phyloP scores from a whole-genome alignment of 129 eudicot species.

The Chrysanthemum lavandulifolium region DNA sequence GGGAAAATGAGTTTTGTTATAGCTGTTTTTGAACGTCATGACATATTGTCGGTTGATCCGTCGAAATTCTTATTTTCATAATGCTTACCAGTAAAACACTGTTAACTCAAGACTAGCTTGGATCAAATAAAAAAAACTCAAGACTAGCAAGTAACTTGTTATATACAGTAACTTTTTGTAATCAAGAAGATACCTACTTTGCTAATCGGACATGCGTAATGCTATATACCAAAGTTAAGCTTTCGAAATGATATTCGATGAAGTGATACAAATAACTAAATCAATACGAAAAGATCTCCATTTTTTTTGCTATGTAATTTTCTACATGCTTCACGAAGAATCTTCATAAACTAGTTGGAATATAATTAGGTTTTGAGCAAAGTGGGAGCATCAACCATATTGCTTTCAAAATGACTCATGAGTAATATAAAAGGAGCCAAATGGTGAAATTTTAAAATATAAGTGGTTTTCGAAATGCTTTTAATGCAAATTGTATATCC shows the following conservation, averaged over 20 bases:
- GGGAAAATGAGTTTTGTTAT: no score
- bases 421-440: not conserved
- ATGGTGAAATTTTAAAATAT: not conserved
- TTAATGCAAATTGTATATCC: no score
- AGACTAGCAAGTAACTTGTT: no score
- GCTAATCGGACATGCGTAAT: not conserved
- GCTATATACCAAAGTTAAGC: not conserved
- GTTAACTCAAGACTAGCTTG: no score
- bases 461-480: not conserved
- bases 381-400: conserved; percentile 6
- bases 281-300: not conserved
- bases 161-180: no score
- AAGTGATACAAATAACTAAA: not conserved
- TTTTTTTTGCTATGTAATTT: not conserved
- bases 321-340: conserved; percentile 10
- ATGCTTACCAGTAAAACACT: no score
- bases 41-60: no score
- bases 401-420: not conserved
- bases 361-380: conserved; percentile 11
- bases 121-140: no score
- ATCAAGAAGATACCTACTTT: not conserved
- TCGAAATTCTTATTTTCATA: no score
- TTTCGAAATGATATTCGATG: not conserved
- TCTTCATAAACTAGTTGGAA: conserved; percentile 4
- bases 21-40: no score